Conservation (phyloP, 306 rosid genomes). For the Lathyrus sativus region DNA sequence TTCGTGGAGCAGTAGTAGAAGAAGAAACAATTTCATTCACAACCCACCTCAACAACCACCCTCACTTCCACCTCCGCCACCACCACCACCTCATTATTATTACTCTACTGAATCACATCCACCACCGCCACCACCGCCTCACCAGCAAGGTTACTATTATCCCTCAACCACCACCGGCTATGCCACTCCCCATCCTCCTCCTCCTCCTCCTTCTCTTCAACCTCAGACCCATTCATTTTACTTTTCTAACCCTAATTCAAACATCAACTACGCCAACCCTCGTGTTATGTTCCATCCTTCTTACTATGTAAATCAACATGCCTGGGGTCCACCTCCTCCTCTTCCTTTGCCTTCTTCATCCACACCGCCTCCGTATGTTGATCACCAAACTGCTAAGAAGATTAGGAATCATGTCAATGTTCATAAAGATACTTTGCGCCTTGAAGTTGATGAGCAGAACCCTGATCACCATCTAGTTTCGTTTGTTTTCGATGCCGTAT, state of each 20-base stretch:
- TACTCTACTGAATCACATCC: constrained; percentile 44
- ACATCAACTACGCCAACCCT: constrained; percentile 38
- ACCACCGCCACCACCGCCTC: constrained; percentile 37
- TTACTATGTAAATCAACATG: constrained; percentile 51
- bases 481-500: constrained; percentile 79
- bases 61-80: constrained; percentile 45
- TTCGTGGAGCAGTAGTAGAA: constrained; percentile 63
- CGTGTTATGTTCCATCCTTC: constrained; percentile 37
- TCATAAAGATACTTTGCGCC: constrained; percentile 65
- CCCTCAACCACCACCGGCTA: constrained; percentile 35
- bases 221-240: constrained; percentile 55
- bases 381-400: constrained; percentile 81
- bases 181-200: too few species aligned
- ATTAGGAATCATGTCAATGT: constrained; percentile 76
- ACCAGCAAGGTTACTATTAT: constrained; percentile 42
- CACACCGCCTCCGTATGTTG: constrained; percentile 68
- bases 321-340: constrained; percentile 54
- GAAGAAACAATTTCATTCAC: constrained; percentile 52
- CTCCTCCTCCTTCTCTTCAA: constrained; percentile 42
- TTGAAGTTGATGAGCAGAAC: constrained; percentile 59
- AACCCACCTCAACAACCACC: constrained; percentile 47
- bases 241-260: constrained; percentile 46
- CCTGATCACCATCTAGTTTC: constrained; percentile 74
- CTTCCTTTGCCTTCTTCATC: constrained; percentile 12
- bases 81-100: constrained; percentile 45